Evolutionary conservation across 805 yeast species (phyloP), one percentile per base, ranked within the genome.

Genomic region (Maudiozyma serrabonitensis): DNA sequence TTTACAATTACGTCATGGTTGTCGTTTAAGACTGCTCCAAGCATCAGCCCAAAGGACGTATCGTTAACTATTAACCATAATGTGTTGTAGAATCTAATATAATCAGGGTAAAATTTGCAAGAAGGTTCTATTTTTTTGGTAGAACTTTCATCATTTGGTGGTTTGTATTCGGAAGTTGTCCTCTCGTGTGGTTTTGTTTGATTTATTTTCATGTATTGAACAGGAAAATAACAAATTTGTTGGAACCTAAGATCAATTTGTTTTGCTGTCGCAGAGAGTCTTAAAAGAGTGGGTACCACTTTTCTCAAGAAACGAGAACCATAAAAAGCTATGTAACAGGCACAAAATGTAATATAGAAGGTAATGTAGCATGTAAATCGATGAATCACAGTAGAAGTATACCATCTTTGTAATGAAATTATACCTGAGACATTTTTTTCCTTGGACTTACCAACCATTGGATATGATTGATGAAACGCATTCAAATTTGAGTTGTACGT

Each of bases 1-100:
- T 59, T 60, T 39, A 74, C 68, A 13, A 80, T 65, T 4, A 68
- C 26, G 0, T 56, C 62, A 51, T 68, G 63, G 47, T 68, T 69
- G 6, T 71, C 76, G 23, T 67, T 57, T 3, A 83, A 50, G 1
- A 76, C 55, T 11, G 79, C 70, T 0, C 82, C 75, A 0, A 86
- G 53, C 0, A 83, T 71, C 8, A 78, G 59, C 0, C 99, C 99
- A 35, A 90, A 63, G 0, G 90, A 72, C 6, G 86, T 62, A 63
- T 93, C 99, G 63, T 93, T 91, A 4, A 81, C 65, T 0, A 88
- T 82, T 16, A 93, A 70, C 98, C 98, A 93, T 1, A 90, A 53
- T 1, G 90, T 82, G 59, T 95, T 95, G 70, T 87, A 88, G 52
- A 91, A 79, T 51, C 82, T 74, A 57, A 86, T 85, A 58, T 85